phyloP scores from a whole-genome alignment of 768 basidiomycete species.

The Harrya chromipes region DNA sequence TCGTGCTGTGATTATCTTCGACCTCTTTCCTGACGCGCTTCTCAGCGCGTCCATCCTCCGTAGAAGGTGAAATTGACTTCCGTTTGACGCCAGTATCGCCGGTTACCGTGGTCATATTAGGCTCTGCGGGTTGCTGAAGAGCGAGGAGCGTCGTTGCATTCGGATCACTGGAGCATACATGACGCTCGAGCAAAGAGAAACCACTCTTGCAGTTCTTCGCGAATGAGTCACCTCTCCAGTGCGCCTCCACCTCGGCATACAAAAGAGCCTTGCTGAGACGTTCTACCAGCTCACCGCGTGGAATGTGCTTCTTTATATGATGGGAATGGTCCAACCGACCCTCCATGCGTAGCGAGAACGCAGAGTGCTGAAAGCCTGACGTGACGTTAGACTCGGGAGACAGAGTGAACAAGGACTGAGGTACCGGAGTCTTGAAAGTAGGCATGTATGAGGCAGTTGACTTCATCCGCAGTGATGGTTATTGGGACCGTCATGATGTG shows the following conservation, averaged over 20 bases:
- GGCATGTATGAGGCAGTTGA: constrained; percentile 82
- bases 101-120: constrained; percentile 1
- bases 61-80: constrained; percentile 47
- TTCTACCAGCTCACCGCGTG: constrained; percentile 78
- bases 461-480: constrained; percentile 73
- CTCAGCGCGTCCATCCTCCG: constrained; percentile 51
- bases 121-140: constrained; percentile 19
- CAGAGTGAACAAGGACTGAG: not conserved
- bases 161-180: constrained; percentile 61
- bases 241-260: constrained; percentile 79
- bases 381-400: constrained; percentile 3
- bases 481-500: constrained; percentile 43
- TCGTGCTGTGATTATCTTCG: constrained; percentile 34
- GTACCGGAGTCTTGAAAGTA: constrained; percentile 82
- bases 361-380: constrained; percentile 76
- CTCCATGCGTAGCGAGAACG: constrained; percentile 77
- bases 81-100: constrained; percentile 42
- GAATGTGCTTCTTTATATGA: constrained; percentile 68
- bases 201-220: constrained; percentile 62
- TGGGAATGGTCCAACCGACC: constrained; percentile 67
- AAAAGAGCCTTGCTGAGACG: constrained; percentile 77
- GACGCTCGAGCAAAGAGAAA: constrained; percentile 74
- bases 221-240: constrained; percentile 66
- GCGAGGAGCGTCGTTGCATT: constrained; percentile 17
- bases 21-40: constrained; percentile 58